Base-by-base conservation (phyloP, 202 grass and related monocot genomes). In the Panicum hallii region DNA sequence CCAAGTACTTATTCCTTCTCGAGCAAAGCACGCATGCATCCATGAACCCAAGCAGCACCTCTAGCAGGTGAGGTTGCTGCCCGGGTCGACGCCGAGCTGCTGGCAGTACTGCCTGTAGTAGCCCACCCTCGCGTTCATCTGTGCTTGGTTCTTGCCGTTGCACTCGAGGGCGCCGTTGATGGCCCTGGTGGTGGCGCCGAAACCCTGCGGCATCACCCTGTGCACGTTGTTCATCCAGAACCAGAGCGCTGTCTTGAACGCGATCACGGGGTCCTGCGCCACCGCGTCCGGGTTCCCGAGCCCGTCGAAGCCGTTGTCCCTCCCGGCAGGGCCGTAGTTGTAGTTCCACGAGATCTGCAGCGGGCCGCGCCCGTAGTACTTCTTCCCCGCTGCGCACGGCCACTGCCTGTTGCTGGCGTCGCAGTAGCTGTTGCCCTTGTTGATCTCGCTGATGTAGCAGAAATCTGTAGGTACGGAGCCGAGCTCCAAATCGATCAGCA, bases 271-370 rank as follows among this genome's bases (percentile, higher is more conserved):
- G 45, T 97, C 86, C 67, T 63, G 75, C 17, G 92, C 92, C n/a
- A 97, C 94, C 12, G 1, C 90, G 65, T 86, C 86, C 3, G 90
- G 92, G 23, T 85, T 50, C 14, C 49, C 74, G 0, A 97, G 78
- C 63, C 94, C 94, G 74, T 97, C 88, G 84, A 97, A 94, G 1
- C 90, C 94, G 46, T 91, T 83, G 53, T 1, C 52, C 32, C 50
- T 0, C 14, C 94, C 94, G 0, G 94, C 90, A 6, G 90, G 78
- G 2, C 90, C 92, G 70, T 94, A 97, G 81, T 97, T 94, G 71
- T 43, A 94, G 88, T 94, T 97, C 90, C 94, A 97, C 55, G 94
- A 81, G 7, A 97, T 46, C 64, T 92, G 92, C 52, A 94, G 66
- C 15, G 94, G 88, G 0, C 90, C 90, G 8, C 92, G 90, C 1